Evolutionary conservation across 768 basidiomycete species (phyloP).

Genomic region (Dioszegia aurantiaca): DNA sequence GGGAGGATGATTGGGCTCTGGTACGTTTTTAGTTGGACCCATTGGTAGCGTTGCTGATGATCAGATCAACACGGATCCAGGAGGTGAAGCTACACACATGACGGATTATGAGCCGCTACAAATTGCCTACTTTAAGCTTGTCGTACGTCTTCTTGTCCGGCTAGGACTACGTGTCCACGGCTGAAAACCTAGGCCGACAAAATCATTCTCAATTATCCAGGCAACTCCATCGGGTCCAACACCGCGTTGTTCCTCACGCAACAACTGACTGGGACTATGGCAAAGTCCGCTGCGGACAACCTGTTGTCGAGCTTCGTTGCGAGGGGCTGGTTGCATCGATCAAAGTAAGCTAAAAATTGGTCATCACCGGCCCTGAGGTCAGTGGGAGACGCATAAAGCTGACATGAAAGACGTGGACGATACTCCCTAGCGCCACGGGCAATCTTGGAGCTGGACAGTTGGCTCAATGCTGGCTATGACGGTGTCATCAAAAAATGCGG

Average conservation of each 20-base stretch:
- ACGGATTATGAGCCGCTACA: conserved; percentile 43
- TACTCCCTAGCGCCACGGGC: conserved; percentile 38
- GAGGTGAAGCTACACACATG: conserved; percentile 25
- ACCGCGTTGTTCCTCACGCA: conserved; percentile 26
- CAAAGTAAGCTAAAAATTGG: conserved; percentile 23
- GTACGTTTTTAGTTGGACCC: conserved; percentile 32
- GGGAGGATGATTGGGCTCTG: conserved; percentile 29
- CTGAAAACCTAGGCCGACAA: neutral
- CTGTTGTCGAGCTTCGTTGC: conserved; percentile 40
- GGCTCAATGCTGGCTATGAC: conserved; percentile 33
- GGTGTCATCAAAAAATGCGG: conserved; percentile 38
- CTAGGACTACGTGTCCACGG: no score
- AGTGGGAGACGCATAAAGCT: no score
- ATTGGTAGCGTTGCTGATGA: no score
- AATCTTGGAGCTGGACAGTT: conserved; percentile 39
- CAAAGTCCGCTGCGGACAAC: conserved; percentile 30
- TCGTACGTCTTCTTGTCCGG: conserved; percentile 29
- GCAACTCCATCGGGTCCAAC: conserved; percentile 42
- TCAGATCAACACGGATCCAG: conserved; percentile 42
- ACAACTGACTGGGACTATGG: conserved; percentile 24
- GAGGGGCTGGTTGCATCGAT: conserved; percentile 45
- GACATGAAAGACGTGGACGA: conserved; percentile 42
- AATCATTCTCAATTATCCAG: conserved; percentile 48
- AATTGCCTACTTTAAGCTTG: conserved; percentile 36
- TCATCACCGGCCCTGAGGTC: no score